phyloP scores from a whole-genome alignment of 2,329 filamentous ascomycete species.

The Zasmidium citrigriseum region DNA sequence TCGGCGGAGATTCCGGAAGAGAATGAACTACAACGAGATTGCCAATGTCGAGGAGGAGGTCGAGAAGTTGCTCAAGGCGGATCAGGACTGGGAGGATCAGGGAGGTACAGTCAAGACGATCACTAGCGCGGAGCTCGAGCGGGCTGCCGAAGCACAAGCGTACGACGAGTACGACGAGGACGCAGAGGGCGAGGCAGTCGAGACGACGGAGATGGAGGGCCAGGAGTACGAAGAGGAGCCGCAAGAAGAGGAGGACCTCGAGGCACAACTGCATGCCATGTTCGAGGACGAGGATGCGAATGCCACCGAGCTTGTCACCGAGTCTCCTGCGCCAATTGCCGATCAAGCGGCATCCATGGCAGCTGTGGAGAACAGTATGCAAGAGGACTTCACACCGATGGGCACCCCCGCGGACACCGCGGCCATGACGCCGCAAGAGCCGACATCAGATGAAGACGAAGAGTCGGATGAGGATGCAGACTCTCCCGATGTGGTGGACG shows the following conservation, averaged over 20 bases:
- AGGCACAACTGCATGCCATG: conserved; percentile 37
- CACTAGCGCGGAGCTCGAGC: conserved; percentile 24
- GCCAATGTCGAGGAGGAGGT: conserved; percentile 82
- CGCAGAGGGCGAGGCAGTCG: conserved; percentile 39
- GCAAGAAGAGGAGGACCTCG: conserved; percentile 36
- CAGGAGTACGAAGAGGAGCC: conserved; percentile 46
- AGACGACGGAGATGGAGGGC: conserved; percentile 32
- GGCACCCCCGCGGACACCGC: conserved; percentile 26
- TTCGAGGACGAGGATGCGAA: conserved; percentile 39
- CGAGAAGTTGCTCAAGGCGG: conserved; percentile 69
- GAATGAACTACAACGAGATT: conserved; percentile 79
- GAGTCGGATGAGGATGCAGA: conserved; percentile 50
- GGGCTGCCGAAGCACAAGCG: conserved; percentile 36
- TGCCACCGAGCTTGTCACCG: conserved; percentile 28
- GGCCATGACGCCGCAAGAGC: conserved; percentile 26
- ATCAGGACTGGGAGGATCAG: conserved; percentile 57
- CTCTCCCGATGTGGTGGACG: conserved; percentile 48
- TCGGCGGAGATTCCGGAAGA: conserved; percentile 79
- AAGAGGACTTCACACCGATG: conserved; percentile 22
- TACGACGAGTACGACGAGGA: conserved; percentile 45
- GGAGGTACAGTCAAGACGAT: conserved; percentile 43
- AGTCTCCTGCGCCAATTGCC: conserved; percentile 29
- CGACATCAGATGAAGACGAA: conserved; percentile 41
- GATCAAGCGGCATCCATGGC: conserved; percentile 29
- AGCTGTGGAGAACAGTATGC: conserved; percentile 24